phyloP scores from a whole-genome alignment of 2,329 filamentous ascomycete species.

The Microdochium paspali region DNA sequence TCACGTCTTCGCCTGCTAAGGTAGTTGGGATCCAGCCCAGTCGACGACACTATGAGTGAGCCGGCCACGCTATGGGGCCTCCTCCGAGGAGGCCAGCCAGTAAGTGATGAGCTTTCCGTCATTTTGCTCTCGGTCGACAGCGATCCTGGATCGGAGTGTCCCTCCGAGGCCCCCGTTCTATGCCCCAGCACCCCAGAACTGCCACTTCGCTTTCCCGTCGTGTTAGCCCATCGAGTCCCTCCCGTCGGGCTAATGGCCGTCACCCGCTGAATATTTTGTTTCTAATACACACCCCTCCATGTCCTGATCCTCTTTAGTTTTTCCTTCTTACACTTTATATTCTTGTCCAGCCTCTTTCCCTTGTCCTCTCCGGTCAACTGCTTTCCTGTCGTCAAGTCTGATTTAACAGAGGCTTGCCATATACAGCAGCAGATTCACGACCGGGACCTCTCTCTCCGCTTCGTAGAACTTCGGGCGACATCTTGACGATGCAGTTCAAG shows the following conservation, averaged over 20 bases:
- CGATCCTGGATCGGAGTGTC: not conserved
- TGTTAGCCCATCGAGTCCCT: too few relatives aligned
- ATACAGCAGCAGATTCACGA: not conserved
- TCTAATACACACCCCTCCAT: not conserved
- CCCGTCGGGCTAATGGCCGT: not conserved
- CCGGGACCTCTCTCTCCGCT: not conserved
- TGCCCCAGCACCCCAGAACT: not conserved
- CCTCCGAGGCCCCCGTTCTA: not conserved
- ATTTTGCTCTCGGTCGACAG: not conserved
- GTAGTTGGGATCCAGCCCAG: not conserved
- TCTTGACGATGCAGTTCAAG: constrained; percentile 21
- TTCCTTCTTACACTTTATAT: not conserved
- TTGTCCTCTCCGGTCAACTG: not conserved
- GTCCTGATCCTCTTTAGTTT: not conserved
- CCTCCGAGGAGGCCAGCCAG: not conserved
- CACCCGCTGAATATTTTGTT: not conserved
- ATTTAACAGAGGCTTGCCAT: not conserved
- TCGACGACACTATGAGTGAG: not conserved
- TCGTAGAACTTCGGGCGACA: not conserved
- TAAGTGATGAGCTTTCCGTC: too few relatives aligned
- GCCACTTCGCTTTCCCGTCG: not conserved
- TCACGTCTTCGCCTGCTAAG: not conserved
- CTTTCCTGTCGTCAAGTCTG: not conserved
- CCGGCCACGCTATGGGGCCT: not conserved
- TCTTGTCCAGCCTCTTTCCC: not conserved